phyloP scores from a whole-genome alignment of 306 rosid genomes.

The Quercus robur region DNA sequence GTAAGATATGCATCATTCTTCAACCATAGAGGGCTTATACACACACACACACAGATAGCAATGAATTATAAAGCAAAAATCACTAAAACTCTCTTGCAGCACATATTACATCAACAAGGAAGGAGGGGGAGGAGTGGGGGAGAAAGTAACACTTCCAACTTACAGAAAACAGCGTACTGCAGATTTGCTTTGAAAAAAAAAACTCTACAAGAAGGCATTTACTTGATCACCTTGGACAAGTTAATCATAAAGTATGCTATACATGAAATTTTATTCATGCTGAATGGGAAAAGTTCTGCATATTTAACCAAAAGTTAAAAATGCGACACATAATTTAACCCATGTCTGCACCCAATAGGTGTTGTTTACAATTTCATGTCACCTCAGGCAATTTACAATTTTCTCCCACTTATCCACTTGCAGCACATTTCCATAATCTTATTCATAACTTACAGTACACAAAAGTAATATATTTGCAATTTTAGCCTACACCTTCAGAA shows the following conservation, averaged over 20 bases:
- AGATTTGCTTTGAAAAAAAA: background rate
- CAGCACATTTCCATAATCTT: background rate
- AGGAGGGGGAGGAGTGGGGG: background rate
- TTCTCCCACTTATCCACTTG: background rate
- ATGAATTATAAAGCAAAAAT: background rate
- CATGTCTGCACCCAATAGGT: background rate
- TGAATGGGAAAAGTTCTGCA: background rate
- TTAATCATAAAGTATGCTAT: background rate
- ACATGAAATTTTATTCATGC: background rate
- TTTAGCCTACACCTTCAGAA: background rate
- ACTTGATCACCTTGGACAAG: background rate
- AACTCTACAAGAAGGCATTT: background rate
- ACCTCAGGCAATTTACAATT: background rate
- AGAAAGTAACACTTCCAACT: background rate
- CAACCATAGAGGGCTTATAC: background rate
- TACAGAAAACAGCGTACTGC: background rate
- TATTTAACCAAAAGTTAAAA: background rate
- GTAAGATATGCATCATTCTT: constrained; percentile 16
- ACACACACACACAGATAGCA: background rate
- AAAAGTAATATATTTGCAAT: background rate
- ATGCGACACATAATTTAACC: background rate
- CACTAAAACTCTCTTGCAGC: background rate
- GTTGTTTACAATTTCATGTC: background rate
- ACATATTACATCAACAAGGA: background rate
- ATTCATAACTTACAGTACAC: background rate